Percentiles rank a stretch among this genome's conserved stretches.
Conservation (phyloP, 768 basidiomycete genomes). For the Tylopilus felleus region DNA sequence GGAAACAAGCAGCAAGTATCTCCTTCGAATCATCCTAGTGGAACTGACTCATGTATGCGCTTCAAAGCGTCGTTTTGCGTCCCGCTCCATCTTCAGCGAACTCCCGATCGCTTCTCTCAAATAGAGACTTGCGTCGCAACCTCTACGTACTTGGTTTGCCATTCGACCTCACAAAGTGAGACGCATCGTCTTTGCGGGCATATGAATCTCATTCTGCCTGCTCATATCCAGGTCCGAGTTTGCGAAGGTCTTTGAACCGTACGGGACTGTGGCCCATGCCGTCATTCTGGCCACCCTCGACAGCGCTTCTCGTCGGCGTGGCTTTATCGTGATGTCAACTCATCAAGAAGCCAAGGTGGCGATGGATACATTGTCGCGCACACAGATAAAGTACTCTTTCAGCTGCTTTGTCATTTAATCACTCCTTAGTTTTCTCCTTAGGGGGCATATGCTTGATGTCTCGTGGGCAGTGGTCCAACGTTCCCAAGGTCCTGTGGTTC, state of each 20-base stretch:
- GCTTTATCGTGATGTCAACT: slow-evolving; percentile 77
- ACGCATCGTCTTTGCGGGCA: background rate
- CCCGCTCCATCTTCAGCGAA: background rate
- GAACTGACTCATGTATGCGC: slow-evolving; percentile 20
- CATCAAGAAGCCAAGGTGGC: slow-evolving; percentile 70
- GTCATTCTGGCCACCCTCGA: slow-evolving; percentile 84
- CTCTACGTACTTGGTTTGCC: slow-evolving; percentile 83
- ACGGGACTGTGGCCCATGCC: slow-evolving; percentile 68
- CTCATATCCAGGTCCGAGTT: slow-evolving; percentile 47
- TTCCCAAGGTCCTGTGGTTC: slow-evolving; percentile 56
- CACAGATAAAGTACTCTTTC: slow-evolving; percentile 58
- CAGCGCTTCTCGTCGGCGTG: slow-evolving; percentile 77
- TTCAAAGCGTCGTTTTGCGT: slow-evolving; percentile 38
- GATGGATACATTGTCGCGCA: slow-evolving; percentile 64
- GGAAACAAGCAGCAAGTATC: slow-evolving; percentile 53
- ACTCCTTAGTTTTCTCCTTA: slow-evolving; percentile 25
- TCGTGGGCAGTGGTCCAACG: slow-evolving; percentile 89
- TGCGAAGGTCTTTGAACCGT: slow-evolving; percentile 54
- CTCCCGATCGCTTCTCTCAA: slow-evolving; percentile 17
- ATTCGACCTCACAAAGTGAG: slow-evolving; percentile 75
- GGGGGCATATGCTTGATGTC: slow-evolving; percentile 73
- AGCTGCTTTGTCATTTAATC: background rate
- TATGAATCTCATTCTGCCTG: background rate
- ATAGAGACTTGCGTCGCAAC: slow-evolving; percentile 59
- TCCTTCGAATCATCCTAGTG: background rate